Conservation (phyloP, 2,329 filamentous ascomycete genomes). For the Pseudomassariella vexata region DNA sequence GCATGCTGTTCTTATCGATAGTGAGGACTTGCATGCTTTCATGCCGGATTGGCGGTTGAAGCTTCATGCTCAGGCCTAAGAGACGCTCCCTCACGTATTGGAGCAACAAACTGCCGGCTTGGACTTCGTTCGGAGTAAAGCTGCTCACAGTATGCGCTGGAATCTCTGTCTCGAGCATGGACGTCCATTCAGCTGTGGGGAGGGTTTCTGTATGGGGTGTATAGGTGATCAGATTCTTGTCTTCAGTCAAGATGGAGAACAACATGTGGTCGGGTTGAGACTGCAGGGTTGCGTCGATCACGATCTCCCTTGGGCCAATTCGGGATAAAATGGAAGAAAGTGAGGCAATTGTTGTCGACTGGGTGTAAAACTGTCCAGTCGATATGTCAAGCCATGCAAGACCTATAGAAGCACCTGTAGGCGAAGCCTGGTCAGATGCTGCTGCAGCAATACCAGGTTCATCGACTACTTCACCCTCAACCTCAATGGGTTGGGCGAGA, state of each 20-base stretch:
- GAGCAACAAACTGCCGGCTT: constrained; percentile 74
- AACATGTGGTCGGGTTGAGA: constrained; percentile 54
- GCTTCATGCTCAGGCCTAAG: constrained; percentile 69
- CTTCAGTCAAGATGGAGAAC: constrained; percentile 64
- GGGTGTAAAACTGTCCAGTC: constrained; percentile 89
- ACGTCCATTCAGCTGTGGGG: constrained; percentile 60
- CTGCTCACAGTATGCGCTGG: constrained; percentile 40
- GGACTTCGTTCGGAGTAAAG: constrained; percentile 66
- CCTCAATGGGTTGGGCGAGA: constrained; percentile 22
- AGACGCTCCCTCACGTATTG: constrained; percentile 78
- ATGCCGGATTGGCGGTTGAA: constrained; percentile 76
- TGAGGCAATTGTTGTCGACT: constrained; percentile 63
- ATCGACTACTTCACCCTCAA: neutral
- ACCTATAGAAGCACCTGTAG: constrained; percentile 39
- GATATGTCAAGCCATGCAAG: constrained; percentile 93
- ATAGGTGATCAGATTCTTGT: constrained; percentile 72
- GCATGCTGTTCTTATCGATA: constrained; percentile 88
- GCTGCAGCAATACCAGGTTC: constrained; percentile 10
- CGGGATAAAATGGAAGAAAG: constrained; percentile 78
- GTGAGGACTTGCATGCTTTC: constrained; percentile 73
- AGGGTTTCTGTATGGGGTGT: constrained; percentile 43
- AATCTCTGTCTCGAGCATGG: constrained; percentile 72
- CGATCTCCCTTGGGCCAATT: constrained; percentile 77
- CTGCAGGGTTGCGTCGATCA: constrained; percentile 63
- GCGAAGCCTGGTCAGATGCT: constrained; percentile 4